Base-by-base conservation (phyloP, 768 basidiomycete species). In the Chalciporus piperatus region DNA sequence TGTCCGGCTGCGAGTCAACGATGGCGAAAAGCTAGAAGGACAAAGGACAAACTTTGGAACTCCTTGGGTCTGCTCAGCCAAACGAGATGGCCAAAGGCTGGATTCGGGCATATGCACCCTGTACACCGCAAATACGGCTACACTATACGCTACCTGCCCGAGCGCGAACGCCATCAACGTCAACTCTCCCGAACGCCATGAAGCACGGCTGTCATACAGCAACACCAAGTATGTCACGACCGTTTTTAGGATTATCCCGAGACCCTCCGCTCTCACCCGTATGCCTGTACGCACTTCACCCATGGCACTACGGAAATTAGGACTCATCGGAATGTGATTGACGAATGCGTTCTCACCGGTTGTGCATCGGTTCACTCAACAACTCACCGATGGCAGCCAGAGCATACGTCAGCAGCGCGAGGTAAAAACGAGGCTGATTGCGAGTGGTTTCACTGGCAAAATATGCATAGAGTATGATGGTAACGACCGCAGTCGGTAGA, bases 221-320 rank as follows among this genome's bases (percentile, higher is more conserved):
- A 98, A 74, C 2, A 84, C 72, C 4, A 78, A 56, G 54, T 97
- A 86, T 0, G 93, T 92, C 10, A 76, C 72, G 9, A 89, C 47
- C 1, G 92, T 85, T 70, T 92, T 93, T 41, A 70, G 57, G 10
- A 85, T 80, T 8, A 97, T 85, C 17, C 87, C 94, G 2, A 80
- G 69, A 3, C 92, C 97, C 72, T 99, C 96, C 3, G 93, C 91
- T 39, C 80, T 79, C 0, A 98, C 87, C 28, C 97, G 79, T 9
- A 88, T 71, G 22, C 76, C 71, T 27, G 92, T 86, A 47, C 79
- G 76, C 19, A 87, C 74, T 54, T 87, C 79, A 43, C 76, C 70
- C 75, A 89, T 85, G 5, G 84, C 86, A 61, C 81, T 89, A 62
- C n/a, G 47, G 28, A 58, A 46, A 65, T 76, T 40, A 63, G 51